Conservation (phyloP, 495 filamentous ascomycete species). For the Chaetomidium leptoderma region DNA sequence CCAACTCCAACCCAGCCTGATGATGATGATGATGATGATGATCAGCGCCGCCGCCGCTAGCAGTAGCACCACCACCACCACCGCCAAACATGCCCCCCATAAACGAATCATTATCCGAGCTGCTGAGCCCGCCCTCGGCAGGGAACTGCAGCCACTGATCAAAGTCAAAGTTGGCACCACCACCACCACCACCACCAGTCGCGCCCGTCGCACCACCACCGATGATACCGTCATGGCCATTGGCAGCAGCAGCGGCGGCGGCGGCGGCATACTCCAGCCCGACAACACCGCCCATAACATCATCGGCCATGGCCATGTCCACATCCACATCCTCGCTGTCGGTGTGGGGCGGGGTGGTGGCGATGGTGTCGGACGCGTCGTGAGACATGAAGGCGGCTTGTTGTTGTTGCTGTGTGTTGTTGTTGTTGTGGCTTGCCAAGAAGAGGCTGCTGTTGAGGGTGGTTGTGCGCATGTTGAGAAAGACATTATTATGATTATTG, state of each 20-base stretch:
- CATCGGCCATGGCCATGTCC: conserved; percentile 11
- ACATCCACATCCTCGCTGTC: conserved; percentile 14
- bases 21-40: neutral
- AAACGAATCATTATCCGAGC: conserved; percentile 19
- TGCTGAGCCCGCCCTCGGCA: conserved; percentile 30
- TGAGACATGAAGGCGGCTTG: neutral
- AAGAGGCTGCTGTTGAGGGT: neutral
- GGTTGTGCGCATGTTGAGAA: conserved; percentile 7
- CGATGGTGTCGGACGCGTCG: no score
- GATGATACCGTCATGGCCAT: neutral
- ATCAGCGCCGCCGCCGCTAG: neutral
- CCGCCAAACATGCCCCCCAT: conserved; percentile 25
- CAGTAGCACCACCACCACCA: no score
- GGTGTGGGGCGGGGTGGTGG: conserved; percentile 22
- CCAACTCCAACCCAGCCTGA: neutral
- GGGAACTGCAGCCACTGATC: conserved; percentile 46
- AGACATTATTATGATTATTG: conserved; percentile 24
- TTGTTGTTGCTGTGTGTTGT: no score
- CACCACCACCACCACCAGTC: neutral
- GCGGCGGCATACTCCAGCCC: conserved; percentile 1
- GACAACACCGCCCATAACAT: neutral
- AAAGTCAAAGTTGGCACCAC: conserved; percentile 35
- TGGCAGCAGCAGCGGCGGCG: neutral
- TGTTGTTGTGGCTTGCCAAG: neutral
- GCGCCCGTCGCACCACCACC: neutral